Evolutionary conservation across 2,329 filamentous ascomycete species (phyloP).

Genomic region (Nothomitra cinnamomea): DNA sequence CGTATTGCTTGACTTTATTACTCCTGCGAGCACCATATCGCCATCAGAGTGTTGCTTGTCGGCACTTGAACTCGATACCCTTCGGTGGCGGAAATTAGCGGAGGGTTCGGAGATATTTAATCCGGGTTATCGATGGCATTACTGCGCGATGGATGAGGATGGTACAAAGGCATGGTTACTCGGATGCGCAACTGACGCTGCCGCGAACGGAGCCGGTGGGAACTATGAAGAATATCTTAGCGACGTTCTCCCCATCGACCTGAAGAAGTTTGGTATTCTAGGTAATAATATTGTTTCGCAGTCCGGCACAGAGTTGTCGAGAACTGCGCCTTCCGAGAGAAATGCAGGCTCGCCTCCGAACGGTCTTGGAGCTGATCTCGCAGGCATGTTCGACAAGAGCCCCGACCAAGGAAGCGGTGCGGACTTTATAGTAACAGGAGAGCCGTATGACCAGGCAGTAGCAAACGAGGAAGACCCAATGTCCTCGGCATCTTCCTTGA

Average conservation of each 20-base stretch:
- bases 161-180: conserved; percentile 93
- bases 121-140: conserved; percentile 89
- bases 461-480: conserved; percentile 45
- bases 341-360: conserved; percentile 27
- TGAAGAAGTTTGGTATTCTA: conserved; percentile 78
- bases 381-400: conserved; percentile 69
- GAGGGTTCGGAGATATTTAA: conserved; percentile 91
- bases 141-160: conserved; percentile 88
- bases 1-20: conserved; percentile 83
- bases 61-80: conserved; percentile 66
- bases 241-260: conserved; percentile 84
- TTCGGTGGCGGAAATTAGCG: conserved; percentile 89
- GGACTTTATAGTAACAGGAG: conserved; percentile 81
- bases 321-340: not conserved
- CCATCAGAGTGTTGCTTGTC: conserved; percentile 81
- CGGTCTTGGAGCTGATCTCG: conserved; percentile 70
- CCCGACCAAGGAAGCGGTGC: conserved; percentile 73
- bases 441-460: conserved; percentile 43
- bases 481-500: conserved; percentile 16
- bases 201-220: conserved; percentile 45
- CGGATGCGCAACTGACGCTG: conserved; percentile 67
- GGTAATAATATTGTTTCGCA: conserved; percentile 50
- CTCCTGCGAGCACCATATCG: conserved; percentile 73
- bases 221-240: conserved; percentile 83
- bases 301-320: conserved; percentile 14